Evolutionary conservation across 2,329 filamentous ascomycete genomes (phyloP), one percentile per base, ranked within the genome.

Genomic region (Aureobasidium musti): DNA sequence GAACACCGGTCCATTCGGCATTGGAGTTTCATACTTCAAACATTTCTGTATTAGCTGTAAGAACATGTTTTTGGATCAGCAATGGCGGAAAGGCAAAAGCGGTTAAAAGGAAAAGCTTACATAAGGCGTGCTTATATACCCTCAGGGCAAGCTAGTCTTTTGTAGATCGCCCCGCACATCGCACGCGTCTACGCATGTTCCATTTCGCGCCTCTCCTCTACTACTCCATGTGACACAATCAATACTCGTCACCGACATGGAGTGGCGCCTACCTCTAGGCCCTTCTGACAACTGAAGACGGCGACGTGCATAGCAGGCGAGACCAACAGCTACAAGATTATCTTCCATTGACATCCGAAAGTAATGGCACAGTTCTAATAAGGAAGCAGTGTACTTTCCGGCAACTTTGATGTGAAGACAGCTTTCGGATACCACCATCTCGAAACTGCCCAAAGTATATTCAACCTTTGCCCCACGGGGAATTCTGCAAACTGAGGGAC

Each of bases 91-190:
- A 35, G 50, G 50, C 30, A 35, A 35, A 6, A 53, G 28, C 50
- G 50, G 50, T n/a, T 53, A 53, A 53, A 53, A 13, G 50, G 17
- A 53, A 21, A 53, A 33, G 49, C 19, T 53, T 53, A 21, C 17
- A 30, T 21, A n/a, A n/a, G 30, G 17, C 7, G 17, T 33, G 26
- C 13, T 35, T 35, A 53, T 53, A 53, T 53, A 53, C 2, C 50
- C 50, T 10, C 7, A 19, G 10, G 35, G 14, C 10, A 7, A 53
- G 50, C 28, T 53, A 53, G 50, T 35, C 50, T 35, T 2, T 53
- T 53, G 50, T 35, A 28, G 50, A 53, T 53, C 50, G 35, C 50
- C 50, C 50, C 50, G 28, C 50, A 53, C 30, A 33, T 19, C 11
- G 5, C 21, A 21, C 28, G 5, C 28, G 28, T 35, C 50, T 14